A percentile compares a stretch with the other conserved stretches of the same genome.
phyloP scores from a whole-genome alignment of 2,329 filamentous ascomycete genomes.

The Chrysoporthe deuterocubensis region DNA sequence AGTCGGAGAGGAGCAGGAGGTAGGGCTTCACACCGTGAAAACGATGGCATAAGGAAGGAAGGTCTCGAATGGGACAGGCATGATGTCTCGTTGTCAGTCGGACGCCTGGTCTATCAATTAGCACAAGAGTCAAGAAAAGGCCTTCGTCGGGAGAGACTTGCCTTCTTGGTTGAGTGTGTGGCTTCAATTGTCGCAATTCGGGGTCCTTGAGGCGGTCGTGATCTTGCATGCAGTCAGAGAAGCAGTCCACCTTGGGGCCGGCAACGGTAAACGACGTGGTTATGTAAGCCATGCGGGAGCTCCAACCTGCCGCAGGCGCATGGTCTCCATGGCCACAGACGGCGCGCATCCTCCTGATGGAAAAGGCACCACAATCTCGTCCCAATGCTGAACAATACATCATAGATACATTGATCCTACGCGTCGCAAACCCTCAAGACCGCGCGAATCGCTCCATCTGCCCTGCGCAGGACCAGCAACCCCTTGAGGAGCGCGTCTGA shows the following conservation, averaged over 20 bases:
- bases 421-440: background rate
- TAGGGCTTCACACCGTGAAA: slow-evolving; percentile 51
- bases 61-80: slow-evolving; percentile 68
- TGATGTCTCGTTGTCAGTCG: slow-evolving; percentile 40
- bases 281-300: slow-evolving; percentile 5
- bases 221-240: slow-evolving; percentile 1
- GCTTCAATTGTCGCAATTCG: slow-evolving; percentile 13
- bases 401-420: background rate
- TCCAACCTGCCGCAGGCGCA: slow-evolving; percentile 2
- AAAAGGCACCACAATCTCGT: background rate
- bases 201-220: background rate
- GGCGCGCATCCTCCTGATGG: background rate
- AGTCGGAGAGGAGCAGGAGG: slow-evolving; percentile 19
- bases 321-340: background rate
- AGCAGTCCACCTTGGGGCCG: slow-evolving; percentile 6
- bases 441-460: background rate
- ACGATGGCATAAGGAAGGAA: slow-evolving; percentile 69
- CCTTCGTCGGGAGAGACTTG: background rate
- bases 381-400: background rate
- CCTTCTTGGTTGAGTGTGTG: slow-evolving; percentile 3
- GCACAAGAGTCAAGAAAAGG: background rate
- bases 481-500: slow-evolving; percentile 17
- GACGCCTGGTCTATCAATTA: slow-evolving; percentile 30
- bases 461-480: background rate
- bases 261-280: background rate